These are phyloP conservation scores for Massariosphaeria phaeospora DNA, from an alignment of 495 filamentous ascomycete species.

Conservation along the genomic window DNA sequence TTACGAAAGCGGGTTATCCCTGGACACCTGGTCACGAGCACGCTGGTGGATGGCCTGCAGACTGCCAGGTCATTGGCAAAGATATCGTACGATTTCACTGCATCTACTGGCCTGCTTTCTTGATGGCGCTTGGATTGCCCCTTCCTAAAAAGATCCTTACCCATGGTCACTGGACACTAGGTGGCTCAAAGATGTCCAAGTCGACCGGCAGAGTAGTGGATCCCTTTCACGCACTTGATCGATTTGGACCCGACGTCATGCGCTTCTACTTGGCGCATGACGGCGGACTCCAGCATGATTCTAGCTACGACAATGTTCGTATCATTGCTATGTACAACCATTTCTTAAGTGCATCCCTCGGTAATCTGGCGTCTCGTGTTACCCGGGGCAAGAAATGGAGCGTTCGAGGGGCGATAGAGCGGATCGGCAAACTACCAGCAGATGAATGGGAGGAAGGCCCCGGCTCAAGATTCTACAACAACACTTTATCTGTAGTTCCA, in stretches of 20 bases:
- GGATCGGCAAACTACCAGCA: conserved; percentile 1
- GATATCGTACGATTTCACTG: conserved; percentile 95
- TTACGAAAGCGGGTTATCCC: conserved; percentile 83
- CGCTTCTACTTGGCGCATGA: conserved; percentile 79
- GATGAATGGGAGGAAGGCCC: conserved; percentile 15
- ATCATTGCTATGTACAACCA: conserved; percentile 78
- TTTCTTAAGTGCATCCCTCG: conserved; percentile 63
- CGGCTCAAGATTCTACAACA: conserved; percentile 18
- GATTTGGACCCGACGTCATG: conserved; percentile 82
- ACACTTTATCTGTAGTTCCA: conserved; percentile 4
- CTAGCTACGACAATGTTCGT: conserved; percentile 74
- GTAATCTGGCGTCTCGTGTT: conserved; percentile 71
- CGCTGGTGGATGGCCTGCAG: conserved; percentile 74
- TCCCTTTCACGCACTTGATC: conserved; percentile 83
- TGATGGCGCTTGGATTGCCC: conserved; percentile 81
- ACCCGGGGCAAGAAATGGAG: conserved; percentile 63
- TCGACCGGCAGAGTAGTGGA: conserved; percentile 92
- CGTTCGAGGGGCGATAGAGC: conserved; percentile 39
- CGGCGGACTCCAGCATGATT: conserved; percentile 67
- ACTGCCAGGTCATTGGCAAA: conserved; percentile 90
- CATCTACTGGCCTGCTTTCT: conserved; percentile 96
- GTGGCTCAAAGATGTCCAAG: conserved; percentile 89
- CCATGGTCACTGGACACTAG: conserved; percentile 94
- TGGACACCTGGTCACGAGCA: conserved; percentile 60
- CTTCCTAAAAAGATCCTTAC: conserved; percentile 77